Conservation (phyloP, 78 protist genomes). For the Cavenderia fasciculata region DNA sequence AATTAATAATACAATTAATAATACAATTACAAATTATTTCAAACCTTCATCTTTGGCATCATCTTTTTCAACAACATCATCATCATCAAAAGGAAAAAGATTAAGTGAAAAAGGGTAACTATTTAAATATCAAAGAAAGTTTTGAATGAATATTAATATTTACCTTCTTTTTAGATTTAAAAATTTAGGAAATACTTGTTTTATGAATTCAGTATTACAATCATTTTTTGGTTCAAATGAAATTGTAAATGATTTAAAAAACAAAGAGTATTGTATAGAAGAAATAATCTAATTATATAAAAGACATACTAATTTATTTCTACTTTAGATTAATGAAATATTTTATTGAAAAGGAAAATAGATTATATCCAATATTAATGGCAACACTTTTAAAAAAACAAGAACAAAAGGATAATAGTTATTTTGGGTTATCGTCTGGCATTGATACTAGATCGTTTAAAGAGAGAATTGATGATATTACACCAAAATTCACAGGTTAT, state of each 20-base stretch:
- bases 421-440: neutral
- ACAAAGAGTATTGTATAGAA: neutral
- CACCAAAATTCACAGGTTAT: constrained; percentile 41
- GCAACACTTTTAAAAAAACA: neutral
- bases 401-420: neutral
- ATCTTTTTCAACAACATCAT: neutral
- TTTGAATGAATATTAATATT: neutral
- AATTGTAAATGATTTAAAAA: neutral
- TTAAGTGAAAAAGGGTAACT: neutral
- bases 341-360: neutral
- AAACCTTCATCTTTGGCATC: neutral
- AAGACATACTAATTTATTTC: neutral
- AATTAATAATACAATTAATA: too few species aligned
- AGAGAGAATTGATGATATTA: neutral
- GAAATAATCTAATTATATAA: neutral
- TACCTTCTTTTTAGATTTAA: neutral
- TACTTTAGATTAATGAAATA: neutral
- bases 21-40: too few species aligned
- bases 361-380: neutral
- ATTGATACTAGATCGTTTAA: constrained; percentile 29
- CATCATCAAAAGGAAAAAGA: neutral
- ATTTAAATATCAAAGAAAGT: neutral
- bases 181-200: constrained; percentile 28
- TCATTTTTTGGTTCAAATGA: constrained; percentile 28
- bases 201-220: constrained; percentile 59